A percentile compares a stretch with the other conserved stretches of the same genome.
These are phyloP conservation scores for Hypoxylon crocopeplum DNA, from an alignment of 495 filamentous ascomycete species.

Conservation along the genomic window DNA sequence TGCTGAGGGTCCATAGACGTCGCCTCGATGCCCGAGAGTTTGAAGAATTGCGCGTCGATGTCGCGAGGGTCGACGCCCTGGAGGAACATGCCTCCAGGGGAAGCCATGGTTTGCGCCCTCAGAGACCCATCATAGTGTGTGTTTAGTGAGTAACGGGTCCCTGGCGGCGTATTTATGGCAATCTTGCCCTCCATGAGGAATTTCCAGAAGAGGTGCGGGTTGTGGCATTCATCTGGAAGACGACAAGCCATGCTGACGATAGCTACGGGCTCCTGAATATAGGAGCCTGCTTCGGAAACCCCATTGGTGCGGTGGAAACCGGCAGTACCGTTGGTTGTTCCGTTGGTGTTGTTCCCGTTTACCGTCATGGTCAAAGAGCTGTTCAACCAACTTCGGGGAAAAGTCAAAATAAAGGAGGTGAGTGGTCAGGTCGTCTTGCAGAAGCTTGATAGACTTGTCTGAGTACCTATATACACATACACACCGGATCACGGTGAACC, in stretches of 20 bases:
- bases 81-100: slow-evolving; percentile 36
- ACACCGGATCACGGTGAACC: too few species aligned
- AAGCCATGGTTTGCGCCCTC: slow-evolving; percentile 72
- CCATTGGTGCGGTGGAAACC: too few species aligned
- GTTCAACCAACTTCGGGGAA: too few species aligned
- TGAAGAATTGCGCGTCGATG: slow-evolving; percentile 85
- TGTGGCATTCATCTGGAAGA: slow-evolving; percentile 55
- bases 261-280: slow-evolving; percentile 47
- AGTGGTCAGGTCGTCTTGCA: too few species aligned
- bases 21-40: slow-evolving; percentile 71
- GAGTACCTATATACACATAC: too few species aligned
- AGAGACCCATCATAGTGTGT: slow-evolving; percentile 62
- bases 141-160: slow-evolving; percentile 62
- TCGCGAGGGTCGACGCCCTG: slow-evolving; percentile 61
- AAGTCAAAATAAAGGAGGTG: too few species aligned
- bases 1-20: slow-evolving; percentile 83
- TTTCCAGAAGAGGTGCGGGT: slow-evolving; percentile 59
- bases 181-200: slow-evolving; percentile 61
- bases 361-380: too few species aligned
- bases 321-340: too few species aligned
- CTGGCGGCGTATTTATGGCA: slow-evolving; percentile 60
- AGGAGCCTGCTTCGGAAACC: too few species aligned
- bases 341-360: too few species aligned
- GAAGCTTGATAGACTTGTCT: too few species aligned
- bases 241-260: slow-evolving; percentile 60